Evolutionary conservation across 2,329 filamentous ascomycete species (phyloP).

Genomic region (Chrysoporthe austroafricana): DNA sequence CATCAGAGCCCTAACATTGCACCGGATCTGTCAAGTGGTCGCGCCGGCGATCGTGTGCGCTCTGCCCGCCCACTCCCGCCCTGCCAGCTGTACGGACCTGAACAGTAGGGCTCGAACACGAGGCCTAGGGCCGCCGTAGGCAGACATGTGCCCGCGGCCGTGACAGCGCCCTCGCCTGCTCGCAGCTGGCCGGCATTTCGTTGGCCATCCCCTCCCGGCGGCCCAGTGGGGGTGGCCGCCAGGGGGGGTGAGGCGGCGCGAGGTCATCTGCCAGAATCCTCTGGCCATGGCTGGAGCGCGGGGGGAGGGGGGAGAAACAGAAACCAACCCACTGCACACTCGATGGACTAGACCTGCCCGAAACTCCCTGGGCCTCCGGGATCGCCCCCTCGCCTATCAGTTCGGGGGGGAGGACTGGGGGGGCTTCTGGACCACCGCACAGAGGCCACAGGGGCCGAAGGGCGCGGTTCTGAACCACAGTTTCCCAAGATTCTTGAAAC

Average conservation of each 20-base stretch:
- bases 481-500: neutral
- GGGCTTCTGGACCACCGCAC: slow-evolving; percentile 3
- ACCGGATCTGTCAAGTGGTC: neutral
- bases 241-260: neutral
- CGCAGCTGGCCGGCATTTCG: slow-evolving; percentile 15
- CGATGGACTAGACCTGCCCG: slow-evolving; percentile 20
- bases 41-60: neutral
- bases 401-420: neutral
- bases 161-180: slow-evolving; percentile 10
- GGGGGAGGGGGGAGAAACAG: slow-evolving; percentile 2
- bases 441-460: neutral
- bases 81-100: slow-evolving; percentile 13
- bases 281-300: slow-evolving; percentile 24
- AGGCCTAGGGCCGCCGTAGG: slow-evolving; percentile 14
- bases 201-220: slow-evolving; percentile 21
- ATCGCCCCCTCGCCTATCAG: slow-evolving; percentile 12
- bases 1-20: slow-evolving; percentile 7
- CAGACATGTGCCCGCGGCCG: slow-evolving; percentile 22
- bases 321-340: neutral
- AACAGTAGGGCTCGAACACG: slow-evolving; percentile 10
- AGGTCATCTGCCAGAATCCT: slow-evolving; percentile 29
- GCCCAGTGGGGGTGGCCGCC: slow-evolving; percentile 20
- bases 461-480: neutral
- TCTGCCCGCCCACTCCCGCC: slow-evolving; percentile 9
- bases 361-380: slow-evolving; percentile 17